Evolutionary conservation across 2,329 filamentous ascomycete genomes (phyloP).

Genomic region (Phyllosticta citriasiana): DNA sequence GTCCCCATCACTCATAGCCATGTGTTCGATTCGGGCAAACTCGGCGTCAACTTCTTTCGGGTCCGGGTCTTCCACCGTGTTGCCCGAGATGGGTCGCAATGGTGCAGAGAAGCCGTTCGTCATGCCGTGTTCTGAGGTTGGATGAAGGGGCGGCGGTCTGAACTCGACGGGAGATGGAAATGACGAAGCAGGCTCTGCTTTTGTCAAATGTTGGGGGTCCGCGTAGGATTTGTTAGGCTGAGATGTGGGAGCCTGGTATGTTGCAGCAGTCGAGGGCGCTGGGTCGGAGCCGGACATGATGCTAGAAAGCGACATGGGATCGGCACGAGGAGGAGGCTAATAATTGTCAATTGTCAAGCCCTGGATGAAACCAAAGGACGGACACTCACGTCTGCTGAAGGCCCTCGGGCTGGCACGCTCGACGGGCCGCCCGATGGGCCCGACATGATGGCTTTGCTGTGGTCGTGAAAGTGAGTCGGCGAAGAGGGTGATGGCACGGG

Average conservation of each 20-base stretch:
- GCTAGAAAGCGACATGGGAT: constrained; percentile 93
- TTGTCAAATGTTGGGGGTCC: not conserved
- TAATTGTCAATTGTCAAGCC: constrained; percentile 18
- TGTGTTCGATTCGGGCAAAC: constrained; percentile 49
- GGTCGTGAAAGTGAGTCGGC: constrained; percentile 23
- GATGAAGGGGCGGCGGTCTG: not conserved
- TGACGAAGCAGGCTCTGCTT: not conserved
- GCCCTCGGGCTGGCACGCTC: constrained; percentile 20
- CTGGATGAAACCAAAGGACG: constrained; percentile 8
- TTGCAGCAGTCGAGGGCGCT: constrained; percentile 34
- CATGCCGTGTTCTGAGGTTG: not conserved
- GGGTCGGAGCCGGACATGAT: constrained; percentile 76
- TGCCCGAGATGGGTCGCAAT: constrained; percentile 2
- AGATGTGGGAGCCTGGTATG: constrained; percentile 8
- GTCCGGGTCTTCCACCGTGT: constrained; percentile 19
- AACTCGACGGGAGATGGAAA: not conserved
- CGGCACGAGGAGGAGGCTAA: constrained; percentile 62
- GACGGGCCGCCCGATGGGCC: constrained; percentile 24
- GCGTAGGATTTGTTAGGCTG: not conserved
- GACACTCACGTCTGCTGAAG: constrained; percentile 25
- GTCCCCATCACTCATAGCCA: constrained; percentile 49
- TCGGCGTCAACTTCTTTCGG: constrained; percentile 60
- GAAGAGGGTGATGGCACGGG: constrained; percentile 29
- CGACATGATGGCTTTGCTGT: constrained; percentile 15
- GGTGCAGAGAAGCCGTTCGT: constrained; percentile 5